Evolutionary conservation across 805 yeast genomes (phyloP).

Genomic region (Candida boidinii): DNA sequence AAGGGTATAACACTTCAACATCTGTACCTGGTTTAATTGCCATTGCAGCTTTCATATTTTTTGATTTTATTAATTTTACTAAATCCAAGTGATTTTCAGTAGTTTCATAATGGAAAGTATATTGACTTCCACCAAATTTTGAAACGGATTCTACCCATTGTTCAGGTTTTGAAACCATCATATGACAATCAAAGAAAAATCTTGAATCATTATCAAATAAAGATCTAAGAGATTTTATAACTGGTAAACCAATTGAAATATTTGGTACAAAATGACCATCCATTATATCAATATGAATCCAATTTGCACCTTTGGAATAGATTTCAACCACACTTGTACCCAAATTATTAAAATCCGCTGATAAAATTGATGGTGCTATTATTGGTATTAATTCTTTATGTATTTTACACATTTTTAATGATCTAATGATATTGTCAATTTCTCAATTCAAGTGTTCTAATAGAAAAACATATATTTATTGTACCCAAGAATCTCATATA

Average conservation of each 20-base stretch:
- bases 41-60: constrained; percentile 90
- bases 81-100: constrained; percentile 69
- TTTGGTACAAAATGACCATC: constrained; percentile 98
- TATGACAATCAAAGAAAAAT: constrained; percentile 82
- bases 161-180: constrained; percentile 94
- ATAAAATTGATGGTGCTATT: constrained; percentile 90
- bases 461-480: too few species aligned
- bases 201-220: constrained; percentile 30
- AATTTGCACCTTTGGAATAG: constrained; percentile 76
- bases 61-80: constrained; percentile 63
- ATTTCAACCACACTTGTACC: constrained; percentile 85
- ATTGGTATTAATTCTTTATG: constrained; percentile 33
- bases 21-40: constrained; percentile 93
- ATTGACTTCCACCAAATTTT: constrained; percentile 90
- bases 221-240: constrained; percentile 68
- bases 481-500: too few species aligned
- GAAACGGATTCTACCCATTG: constrained; percentile 92
- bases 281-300: constrained; percentile 98
- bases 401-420: neutral
- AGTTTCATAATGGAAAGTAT: constrained; percentile 93
- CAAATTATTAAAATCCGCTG: constrained; percentile 83
- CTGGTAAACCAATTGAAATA: constrained; percentile 88
- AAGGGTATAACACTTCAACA: constrained; percentile 69
- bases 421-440: too few species aligned
- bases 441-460: too few species aligned